Conservation (phyloP, 1,284 basidiomycete species). For the Termitomyces sp. region DNA sequence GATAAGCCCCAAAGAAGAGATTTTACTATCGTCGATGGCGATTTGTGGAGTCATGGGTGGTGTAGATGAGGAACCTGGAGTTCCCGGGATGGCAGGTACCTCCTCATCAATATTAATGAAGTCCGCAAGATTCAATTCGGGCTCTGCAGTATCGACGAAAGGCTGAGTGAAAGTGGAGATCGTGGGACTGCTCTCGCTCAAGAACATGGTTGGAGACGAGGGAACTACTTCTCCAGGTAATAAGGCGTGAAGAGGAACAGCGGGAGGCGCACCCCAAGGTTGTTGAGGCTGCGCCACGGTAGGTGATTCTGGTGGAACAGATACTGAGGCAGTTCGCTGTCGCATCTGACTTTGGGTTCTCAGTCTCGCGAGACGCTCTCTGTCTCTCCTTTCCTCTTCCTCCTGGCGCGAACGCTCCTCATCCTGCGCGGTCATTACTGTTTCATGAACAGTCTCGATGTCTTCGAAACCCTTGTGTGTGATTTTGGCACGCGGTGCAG, state of each 20-base stretch:
- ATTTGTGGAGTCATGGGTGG: conserved; percentile 8
- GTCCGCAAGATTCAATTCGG: conserved; percentile 68
- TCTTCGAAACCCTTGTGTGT: conserved; percentile 88
- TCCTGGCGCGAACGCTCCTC: conserved; percentile 55
- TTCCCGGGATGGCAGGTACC: conserved; percentile 20
- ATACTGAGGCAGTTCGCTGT: conserved; percentile 43
- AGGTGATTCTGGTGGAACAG: conserved; percentile 63
- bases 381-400: conserved; percentile 59
- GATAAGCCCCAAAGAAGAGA: conserved; percentile 3
- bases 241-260: conserved; percentile 42
- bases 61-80: conserved; percentile 6
- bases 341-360: conserved; percentile 41
- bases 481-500: conserved; percentile 75
- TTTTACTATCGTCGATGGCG: conserved; percentile 3
- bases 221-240: conserved; percentile 23
- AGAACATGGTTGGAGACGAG: conserved; percentile 9
- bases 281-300: conserved; percentile 37
- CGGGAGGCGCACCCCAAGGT: conserved; percentile 56
- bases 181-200: conserved; percentile 6
- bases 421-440: conserved; percentile 38
- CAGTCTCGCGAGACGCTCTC: conserved; percentile 55
- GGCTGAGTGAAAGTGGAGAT: conserved; percentile 35
- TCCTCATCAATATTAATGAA: conserved; percentile 78
- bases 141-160: conserved; percentile 31
- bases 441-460: conserved; percentile 73